These are phyloP conservation scores for Nephelium lappaceum DNA, from an alignment of 345 rosid genomes.

Conservation along the genomic window DNA sequence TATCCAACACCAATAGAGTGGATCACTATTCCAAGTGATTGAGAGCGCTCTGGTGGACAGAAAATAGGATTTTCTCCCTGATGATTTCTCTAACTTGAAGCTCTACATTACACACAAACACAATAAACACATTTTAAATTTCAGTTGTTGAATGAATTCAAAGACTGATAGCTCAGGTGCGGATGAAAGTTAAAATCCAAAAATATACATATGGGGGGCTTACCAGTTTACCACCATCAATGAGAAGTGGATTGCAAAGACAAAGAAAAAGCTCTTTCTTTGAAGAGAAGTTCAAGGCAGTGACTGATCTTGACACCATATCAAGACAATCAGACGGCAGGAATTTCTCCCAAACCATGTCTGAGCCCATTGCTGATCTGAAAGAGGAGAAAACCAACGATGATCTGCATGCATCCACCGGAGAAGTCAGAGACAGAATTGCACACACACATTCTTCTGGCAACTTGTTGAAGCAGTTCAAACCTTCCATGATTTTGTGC, in stretches of 20 bases:
- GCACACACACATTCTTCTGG: conserved; percentile 65
- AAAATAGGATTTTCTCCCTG: conserved; percentile 51
- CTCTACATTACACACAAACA: conserved; percentile 35
- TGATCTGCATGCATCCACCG: conserved; percentile 51
- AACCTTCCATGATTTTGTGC: conserved; percentile 13
- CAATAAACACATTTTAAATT: not conserved
- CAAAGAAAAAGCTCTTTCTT: conserved; percentile 58
- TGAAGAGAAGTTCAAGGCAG: conserved; percentile 37
- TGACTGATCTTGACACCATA: conserved; percentile 32
- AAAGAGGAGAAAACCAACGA: conserved; percentile 51
- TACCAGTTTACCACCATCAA: conserved; percentile 57
- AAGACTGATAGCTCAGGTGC: too few relatives aligned
- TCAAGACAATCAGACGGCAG: conserved; percentile 44
- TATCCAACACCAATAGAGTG: conserved; percentile 61
- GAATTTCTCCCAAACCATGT: conserved; percentile 59
- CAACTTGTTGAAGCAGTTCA: conserved; percentile 24
- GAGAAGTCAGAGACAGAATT: conserved; percentile 65
- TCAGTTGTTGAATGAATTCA: too few relatives aligned
- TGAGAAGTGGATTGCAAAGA: conserved; percentile 50
- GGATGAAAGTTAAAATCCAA: not conserved
- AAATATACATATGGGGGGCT: not conserved
- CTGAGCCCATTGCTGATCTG: conserved; percentile 63
- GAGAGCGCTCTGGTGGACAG: conserved; percentile 73
- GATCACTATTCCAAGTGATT: conserved; percentile 51
- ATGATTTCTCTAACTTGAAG: conserved; percentile 56